Percentiles rank a stretch among this genome's conserved stretches.
These are phyloP conservation scores for Sordariomycetes sp. DNA, from an alignment of 2,329 filamentous ascomycete genomes.

Conservation along the genomic window DNA sequence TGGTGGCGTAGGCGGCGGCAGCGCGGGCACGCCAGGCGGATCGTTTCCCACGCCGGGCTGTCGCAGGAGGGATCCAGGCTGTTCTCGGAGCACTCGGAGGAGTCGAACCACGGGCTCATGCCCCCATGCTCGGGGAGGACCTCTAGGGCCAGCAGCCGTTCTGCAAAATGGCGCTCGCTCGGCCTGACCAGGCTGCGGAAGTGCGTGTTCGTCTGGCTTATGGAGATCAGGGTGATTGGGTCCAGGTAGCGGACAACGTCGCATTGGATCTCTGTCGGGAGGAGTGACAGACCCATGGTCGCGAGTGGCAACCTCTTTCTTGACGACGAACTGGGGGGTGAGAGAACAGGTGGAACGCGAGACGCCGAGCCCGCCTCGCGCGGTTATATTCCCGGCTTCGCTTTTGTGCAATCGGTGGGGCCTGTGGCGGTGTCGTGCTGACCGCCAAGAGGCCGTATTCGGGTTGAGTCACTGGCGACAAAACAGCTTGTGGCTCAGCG, in stretches of 20 bases:
- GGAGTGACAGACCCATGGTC: not conserved
- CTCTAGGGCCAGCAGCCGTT: constrained; percentile 1
- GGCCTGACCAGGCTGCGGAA: constrained; percentile 1
- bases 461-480: too few relatives aligned
- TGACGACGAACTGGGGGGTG: not conserved
- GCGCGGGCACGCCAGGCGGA: not conserved
- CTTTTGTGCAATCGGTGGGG: too few relatives aligned
- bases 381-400: too few relatives aligned
- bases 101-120: not conserved
- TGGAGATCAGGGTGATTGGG: constrained; percentile 1
- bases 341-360: not conserved
- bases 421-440: too few relatives aligned
- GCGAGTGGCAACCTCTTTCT: not conserved
- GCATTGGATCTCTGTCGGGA: constrained; percentile 1
- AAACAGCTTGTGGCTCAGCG: too few relatives aligned
- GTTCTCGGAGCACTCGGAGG: not conserved
- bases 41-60: not conserved
- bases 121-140: not conserved
- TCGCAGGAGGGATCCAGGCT: not conserved
- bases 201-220: constrained; percentile 7
- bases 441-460: too few relatives aligned
- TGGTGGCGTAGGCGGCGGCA: constrained; percentile 1
- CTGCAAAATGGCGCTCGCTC: not conserved
- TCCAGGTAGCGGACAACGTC: not conserved
- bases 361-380: not conserved